Percentiles rank a stretch among this genome's conserved stretches.
phyloP scores from a whole-genome alignment of 352 stramenopile species.

The Nothophytophthora sp. region DNA sequence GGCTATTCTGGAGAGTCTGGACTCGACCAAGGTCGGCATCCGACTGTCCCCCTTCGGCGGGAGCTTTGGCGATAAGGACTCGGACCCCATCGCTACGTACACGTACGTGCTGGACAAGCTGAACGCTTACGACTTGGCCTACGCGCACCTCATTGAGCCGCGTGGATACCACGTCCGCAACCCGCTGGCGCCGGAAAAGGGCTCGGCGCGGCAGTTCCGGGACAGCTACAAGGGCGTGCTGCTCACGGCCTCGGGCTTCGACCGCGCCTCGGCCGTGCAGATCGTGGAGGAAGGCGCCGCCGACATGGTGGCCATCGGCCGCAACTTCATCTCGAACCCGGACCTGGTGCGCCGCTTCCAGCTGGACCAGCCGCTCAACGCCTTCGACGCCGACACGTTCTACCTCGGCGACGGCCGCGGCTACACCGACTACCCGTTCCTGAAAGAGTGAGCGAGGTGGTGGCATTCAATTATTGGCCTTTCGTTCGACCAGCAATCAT shows the following conservation, averaged over 20 bases:
- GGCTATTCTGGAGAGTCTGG: conserved; percentile 36
- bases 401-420: conserved; percentile 45
- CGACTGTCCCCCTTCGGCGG: conserved; percentile 46
- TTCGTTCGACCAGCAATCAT: background rate
- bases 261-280: conserved; percentile 40
- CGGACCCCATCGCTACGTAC: conserved; percentile 49
- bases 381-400: conserved; percentile 47
- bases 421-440: conserved; percentile 57
- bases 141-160: conserved; percentile 65
- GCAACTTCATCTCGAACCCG: conserved; percentile 77
- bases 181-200: conserved; percentile 36
- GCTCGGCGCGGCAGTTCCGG: conserved; percentile 49
- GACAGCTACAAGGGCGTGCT: conserved; percentile 64
- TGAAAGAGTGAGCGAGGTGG: conserved; percentile 20
- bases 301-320: conserved; percentile 68
- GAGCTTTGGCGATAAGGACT: conserved; percentile 53
- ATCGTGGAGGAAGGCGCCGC: conserved; percentile 53
- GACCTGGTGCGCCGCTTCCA: conserved; percentile 64
- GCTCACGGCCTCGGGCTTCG: conserved; percentile 60
- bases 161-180: conserved; percentile 42
- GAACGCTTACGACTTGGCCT: conserved; percentile 59
- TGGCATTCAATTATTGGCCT: background rate
- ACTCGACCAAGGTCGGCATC: conserved; percentile 42
- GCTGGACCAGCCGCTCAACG: conserved; percentile 39
- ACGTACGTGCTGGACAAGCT: conserved; percentile 52